Evolutionary conservation across 108 stramenopile species (phyloP), one percentile per base, ranked within the genome.

Genomic region (Cyclotella cryptica): DNA sequence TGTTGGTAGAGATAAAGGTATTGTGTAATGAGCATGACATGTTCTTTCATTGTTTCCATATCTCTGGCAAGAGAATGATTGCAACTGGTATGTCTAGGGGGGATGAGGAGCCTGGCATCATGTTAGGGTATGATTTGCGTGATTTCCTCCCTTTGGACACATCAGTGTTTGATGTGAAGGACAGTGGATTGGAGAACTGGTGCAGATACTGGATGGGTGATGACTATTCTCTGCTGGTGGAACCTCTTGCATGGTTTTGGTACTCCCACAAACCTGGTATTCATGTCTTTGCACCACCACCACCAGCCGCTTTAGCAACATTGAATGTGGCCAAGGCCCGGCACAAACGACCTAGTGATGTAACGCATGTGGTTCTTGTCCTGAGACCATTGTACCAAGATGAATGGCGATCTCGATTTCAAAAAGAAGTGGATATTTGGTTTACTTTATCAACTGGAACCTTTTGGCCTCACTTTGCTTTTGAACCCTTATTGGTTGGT

Each of bases 21-120:
- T 10, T 22, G 27, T 71, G 54, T 22, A 1, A 39, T n/a, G 27
- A 43, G 21, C 70, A 71, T 40, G 42, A 71, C 12, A n/a, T 71
- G 17, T 71, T 57, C 54, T 18, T 71, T 18, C 41, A 71, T 44
- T n/a, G n/a, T 14, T 71, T 44, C 17, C 79, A 80, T 57, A 44
- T 74, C 26, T 39, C 73, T 12, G 79, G 79, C 19, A 51, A 30
- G 17, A 47, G 66, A 49, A 74, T 80, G 79, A 80, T 74, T 35
- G 44, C 59, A 1, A 24, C 35, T 35, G 79, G 79, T 35, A 41
- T 28, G 39, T 63, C 62, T 11, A 44, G 79, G 21, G 79, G 79
- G 15, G 45, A 67, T 13, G 18, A 42, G 10, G 17, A 72, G 27
- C 4, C 19, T n/a, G 77, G 69, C n/a, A 72, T 68, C 11, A 27